Evolutionary conservation across 768 basidiomycete genomes (phyloP).

Genomic region (Auriscalpium orientale): DNA sequence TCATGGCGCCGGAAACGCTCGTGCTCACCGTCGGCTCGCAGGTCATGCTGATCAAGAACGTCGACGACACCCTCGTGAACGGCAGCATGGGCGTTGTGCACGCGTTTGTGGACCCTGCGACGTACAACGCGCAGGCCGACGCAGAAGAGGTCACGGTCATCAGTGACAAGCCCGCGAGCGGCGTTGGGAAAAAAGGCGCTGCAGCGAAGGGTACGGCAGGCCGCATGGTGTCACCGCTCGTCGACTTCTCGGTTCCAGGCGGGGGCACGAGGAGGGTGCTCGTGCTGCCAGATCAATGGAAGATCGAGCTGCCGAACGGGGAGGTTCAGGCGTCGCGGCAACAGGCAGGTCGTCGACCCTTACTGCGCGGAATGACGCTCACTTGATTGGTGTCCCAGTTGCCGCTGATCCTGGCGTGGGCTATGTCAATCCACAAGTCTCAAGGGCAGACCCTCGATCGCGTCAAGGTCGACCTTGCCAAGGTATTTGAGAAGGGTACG

Average conservation of each 20-base stretch:
- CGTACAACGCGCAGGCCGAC: conserved; percentile 12
- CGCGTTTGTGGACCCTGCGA: conserved; percentile 55
- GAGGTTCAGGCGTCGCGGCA: conserved; percentile 72
- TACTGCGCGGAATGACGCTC: not conserved
- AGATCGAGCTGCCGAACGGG: conserved; percentile 81
- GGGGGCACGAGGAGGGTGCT: conserved; percentile 46
- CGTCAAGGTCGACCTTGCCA: conserved; percentile 89
- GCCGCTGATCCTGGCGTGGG: conserved; percentile 89
- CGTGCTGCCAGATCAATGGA: conserved; percentile 71
- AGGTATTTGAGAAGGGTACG: conserved; percentile 87
- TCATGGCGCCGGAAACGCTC: conserved; percentile 79
- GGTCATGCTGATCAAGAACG: conserved; percentile 94
- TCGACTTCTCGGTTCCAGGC: conserved; percentile 66
- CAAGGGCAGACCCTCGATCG: conserved; percentile 95
- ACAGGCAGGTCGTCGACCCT: conserved; percentile 47
- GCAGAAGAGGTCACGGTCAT: conserved; percentile 7
- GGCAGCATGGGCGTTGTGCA: conserved; percentile 86
- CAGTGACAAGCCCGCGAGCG: conserved; percentile 1
- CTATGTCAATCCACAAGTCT: conserved; percentile 97
- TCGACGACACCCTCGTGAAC: conserved; percentile 86
- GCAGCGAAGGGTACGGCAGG: conserved; percentile 16
- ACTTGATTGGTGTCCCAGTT: conserved; percentile 36
- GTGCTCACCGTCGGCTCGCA: conserved; percentile 73
- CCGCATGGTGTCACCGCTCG: conserved; percentile 47
- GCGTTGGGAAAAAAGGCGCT: conserved; percentile 3